A percentile compares a stretch with the other conserved stretches of the same genome.
These are phyloP conservation scores for Colletotrichum spinosum DNA, from an alignment of 2,329 filamentous ascomycete genomes.

Conservation along the genomic window DNA sequence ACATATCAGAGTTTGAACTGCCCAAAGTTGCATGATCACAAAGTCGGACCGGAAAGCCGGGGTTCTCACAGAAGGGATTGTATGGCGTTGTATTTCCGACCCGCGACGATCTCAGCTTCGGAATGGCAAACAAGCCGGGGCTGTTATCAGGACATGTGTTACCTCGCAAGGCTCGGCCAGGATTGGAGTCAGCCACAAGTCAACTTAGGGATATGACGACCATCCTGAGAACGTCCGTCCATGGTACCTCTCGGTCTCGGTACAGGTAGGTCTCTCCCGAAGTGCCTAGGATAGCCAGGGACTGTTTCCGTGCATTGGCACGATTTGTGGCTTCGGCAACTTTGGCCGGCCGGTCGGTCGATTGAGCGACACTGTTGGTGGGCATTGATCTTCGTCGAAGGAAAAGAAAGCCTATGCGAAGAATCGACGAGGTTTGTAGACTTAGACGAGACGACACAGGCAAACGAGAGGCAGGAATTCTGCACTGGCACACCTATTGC, in stretches of 20 bases:
- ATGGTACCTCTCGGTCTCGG: slow-evolving; percentile 4
- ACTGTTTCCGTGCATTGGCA: not conserved
- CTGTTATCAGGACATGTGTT: slow-evolving; percentile 10
- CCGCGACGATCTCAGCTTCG: slow-evolving; percentile 15
- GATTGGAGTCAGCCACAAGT: slow-evolving; percentile 16
- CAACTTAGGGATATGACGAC: slow-evolving; percentile 2
- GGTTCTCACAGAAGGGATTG: slow-evolving; percentile 4
- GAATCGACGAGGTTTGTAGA: slow-evolving; percentile 25
- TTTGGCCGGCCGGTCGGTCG: slow-evolving; percentile 3
- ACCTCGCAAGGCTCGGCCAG: slow-evolving; percentile 2
- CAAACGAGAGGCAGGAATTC: slow-evolving; percentile 16
- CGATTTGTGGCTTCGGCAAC: not conserved
- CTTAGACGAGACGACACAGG: slow-evolving; percentile 30
- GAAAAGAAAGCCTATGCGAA: slow-evolving; percentile 35
- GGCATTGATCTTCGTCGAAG: slow-evolving; percentile 11
- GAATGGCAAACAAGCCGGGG: slow-evolving; percentile 17
- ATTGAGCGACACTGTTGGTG: slow-evolving; percentile 1
- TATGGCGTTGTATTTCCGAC: not conserved
- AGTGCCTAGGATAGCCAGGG: not conserved
- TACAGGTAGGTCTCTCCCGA: slow-evolving; percentile 1
- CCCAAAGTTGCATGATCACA: slow-evolving; percentile 2
- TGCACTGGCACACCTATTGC: not conserved
- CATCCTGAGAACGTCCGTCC: not conserved
- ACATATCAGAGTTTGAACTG: not conserved
- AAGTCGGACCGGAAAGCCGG: slow-evolving; percentile 22